Base-by-base conservation (phyloP, 371 early-diverging fungal species). In the Gilbertella persicaria region DNA sequence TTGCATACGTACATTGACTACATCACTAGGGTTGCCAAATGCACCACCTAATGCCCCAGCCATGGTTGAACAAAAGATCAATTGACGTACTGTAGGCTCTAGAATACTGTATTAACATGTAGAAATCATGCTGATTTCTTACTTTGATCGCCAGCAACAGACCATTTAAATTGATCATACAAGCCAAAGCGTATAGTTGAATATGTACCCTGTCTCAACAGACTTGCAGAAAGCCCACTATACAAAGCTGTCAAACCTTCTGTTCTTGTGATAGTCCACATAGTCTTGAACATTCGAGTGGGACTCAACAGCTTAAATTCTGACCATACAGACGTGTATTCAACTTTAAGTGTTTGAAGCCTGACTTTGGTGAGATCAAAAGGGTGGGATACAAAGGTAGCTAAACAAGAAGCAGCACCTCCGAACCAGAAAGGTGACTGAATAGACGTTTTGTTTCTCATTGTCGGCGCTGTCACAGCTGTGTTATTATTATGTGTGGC, bases 351-450 rank as follows among this genome's bases (percentile, higher is more conserved):
- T 13, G 87, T 90, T 62, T 91, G 91, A 38, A 90, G 56, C 20
- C 91, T 78, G 23, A 90, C 87, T 63, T 90, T 89, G 47, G 87
- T 73, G 37, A 88, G 75, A 63, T 91, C 91, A 46, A 90, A 82
- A 0, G 91, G 91, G 41, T 90, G 89, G 1, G 89, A 87, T 36
- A 81, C 79, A 45, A 84, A 66, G 7, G 83, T 83, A 10, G 90
- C 88, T 5, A 78, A 57, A 39, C 82, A 78, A 5, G 86, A 80
- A 7, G 89, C 82, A 14, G 74, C 69, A 20, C 78, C 78, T 29
- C 85, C 85, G 58, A 79, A 74, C 65, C 75, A 85, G n/a, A 80
- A 82, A 12, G 85, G 85, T 13, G 73, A 62, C 17, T 79, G 71
- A 17, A 46, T 28, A 24, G 48, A 35, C 20, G 38, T 28, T 42